A percentile compares a stretch with the other conserved stretches of the same genome.
Conservation (phyloP, 371 early-diverging fungal species). For the Rhizomucor miehei region DNA sequence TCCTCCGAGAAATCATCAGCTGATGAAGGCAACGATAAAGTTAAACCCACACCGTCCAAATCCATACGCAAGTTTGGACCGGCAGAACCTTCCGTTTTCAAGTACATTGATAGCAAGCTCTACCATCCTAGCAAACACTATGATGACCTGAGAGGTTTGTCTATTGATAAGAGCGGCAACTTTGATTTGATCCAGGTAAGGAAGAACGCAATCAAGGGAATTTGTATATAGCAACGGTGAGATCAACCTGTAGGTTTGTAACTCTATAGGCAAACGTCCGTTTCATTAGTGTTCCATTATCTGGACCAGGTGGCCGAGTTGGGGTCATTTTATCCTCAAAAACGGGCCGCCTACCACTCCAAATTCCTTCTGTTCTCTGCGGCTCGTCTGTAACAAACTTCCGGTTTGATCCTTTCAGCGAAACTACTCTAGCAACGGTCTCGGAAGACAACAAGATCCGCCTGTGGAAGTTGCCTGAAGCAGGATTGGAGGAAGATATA, state of each 20-base stretch:
- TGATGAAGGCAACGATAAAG: conserved; percentile 12
- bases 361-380: conserved; percentile 58
- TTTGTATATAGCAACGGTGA: no score
- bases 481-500: conserved; percentile 44
- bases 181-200: conserved; percentile 59
- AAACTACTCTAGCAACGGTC: conserved; percentile 54
- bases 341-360: conserved; percentile 68
- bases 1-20: background rate
- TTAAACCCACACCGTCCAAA: conserved; percentile 6
- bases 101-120: conserved; percentile 65
- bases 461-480: conserved; percentile 70
- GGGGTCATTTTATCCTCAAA: conserved; percentile 62
- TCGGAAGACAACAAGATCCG: conserved; percentile 74
- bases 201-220: no score
- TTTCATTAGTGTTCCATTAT: conserved; percentile 68
- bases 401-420: conserved; percentile 71
- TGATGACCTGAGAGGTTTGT: conserved; percentile 62
- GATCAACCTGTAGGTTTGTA: no score
- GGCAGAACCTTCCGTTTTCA: conserved; percentile 43
- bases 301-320: conserved; percentile 82
- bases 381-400: conserved; percentile 59
- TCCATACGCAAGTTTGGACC: conserved; percentile 21
- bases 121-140: conserved; percentile 63
- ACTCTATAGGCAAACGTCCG: conserved; percentile 54
- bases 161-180: conserved; percentile 65